Percentiles rank a stretch among this genome's conserved stretches.
These are phyloP conservation scores for Colletotrichum filicis DNA, from an alignment of 2,329 filamentous ascomycete genomes.

Conservation along the genomic window DNA sequence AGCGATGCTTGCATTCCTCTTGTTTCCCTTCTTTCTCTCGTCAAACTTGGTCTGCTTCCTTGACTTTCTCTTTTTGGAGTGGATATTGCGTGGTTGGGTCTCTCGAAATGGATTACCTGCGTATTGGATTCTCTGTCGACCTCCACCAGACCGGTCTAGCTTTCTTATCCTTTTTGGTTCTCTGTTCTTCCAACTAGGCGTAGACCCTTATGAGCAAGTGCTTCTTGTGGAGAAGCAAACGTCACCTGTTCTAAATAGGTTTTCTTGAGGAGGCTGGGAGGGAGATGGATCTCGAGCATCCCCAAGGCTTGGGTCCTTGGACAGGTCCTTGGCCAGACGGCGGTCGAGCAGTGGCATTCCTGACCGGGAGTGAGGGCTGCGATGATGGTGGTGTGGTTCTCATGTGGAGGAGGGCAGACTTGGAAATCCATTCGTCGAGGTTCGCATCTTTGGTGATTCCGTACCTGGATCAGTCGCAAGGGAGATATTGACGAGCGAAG, in stretches of 20 bases:
- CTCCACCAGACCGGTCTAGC: background rate
- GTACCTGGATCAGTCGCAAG: constrained; percentile 24
- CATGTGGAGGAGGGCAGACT: background rate
- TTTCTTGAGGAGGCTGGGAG: constrained; percentile 2
- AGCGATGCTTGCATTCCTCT: constrained; percentile 19
- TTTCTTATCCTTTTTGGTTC: background rate
- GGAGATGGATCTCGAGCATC: background rate
- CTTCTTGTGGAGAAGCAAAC: background rate
- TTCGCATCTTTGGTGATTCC: constrained; percentile 2
- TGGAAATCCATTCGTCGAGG: background rate
- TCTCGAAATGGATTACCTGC: constrained; percentile 13
- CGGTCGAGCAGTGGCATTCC: constrained; percentile 14
- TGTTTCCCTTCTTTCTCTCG: constrained; percentile 1
- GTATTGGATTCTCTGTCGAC: constrained; percentile 13
- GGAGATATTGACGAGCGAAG: constrained; percentile 2
- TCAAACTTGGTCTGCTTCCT: background rate
- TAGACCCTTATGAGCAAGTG: too few relatives aligned
- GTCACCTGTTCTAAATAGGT: background rate
- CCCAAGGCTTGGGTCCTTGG: background rate
- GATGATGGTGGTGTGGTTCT: constrained; percentile 7
- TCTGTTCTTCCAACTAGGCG: background rate
- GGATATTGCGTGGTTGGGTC: too few relatives aligned
- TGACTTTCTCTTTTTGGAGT: background rate
- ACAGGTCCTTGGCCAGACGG: background rate
- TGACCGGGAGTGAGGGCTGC: constrained; percentile 1